Conservation (phyloP, 192 early-diverging fungal species). For the Coemansia sp. region DNA sequence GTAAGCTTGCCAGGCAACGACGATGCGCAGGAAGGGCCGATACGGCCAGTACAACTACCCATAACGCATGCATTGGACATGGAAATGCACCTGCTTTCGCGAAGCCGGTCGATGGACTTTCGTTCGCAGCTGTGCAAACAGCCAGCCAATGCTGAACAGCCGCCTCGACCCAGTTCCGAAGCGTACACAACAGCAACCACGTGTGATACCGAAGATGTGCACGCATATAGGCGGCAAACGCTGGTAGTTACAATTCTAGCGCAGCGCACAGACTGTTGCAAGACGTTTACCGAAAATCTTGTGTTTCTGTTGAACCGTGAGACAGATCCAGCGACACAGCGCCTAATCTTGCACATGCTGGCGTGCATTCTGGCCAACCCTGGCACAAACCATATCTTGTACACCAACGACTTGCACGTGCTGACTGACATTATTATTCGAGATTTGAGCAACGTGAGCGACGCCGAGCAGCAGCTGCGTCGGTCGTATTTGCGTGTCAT, state of each 20-base stretch:
- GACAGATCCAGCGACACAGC: slow-evolving; percentile 56
- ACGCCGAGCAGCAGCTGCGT: slow-evolving; percentile 64
- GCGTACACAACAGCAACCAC: not conserved
- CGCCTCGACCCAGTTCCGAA: not conserved
- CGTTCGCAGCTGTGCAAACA: slow-evolving; percentile 6
- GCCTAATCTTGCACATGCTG: slow-evolving; percentile 68
- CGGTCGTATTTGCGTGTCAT: slow-evolving; percentile 69
- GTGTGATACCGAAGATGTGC: not conserved
- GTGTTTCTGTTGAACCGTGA: slow-evolving; percentile 92
- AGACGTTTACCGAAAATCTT: slow-evolving; percentile 84
- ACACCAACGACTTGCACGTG: slow-evolving; percentile 89
- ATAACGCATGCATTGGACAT: slow-evolving; percentile 9
- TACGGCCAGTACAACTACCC: slow-evolving; percentile 1
- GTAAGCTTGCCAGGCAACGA: not conserved
- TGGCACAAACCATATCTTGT: slow-evolving; percentile 69
- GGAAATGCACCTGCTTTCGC: slow-evolving; percentile 21
- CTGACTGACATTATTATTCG: slow-evolving; percentile 84
- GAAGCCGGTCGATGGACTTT: slow-evolving; percentile 51
- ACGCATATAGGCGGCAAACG: slow-evolving; percentile 3
- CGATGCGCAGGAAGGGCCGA: not conserved
- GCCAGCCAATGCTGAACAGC: not conserved
- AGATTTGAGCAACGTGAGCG: slow-evolving; percentile 74
- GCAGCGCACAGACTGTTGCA: slow-evolving; percentile 54
- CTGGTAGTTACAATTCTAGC: slow-evolving; percentile 41
- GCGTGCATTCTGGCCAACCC: slow-evolving; percentile 67